Conservation (phyloP, 2,329 filamentous ascomycete species). For the Fusarium guadeloupense region DNA sequence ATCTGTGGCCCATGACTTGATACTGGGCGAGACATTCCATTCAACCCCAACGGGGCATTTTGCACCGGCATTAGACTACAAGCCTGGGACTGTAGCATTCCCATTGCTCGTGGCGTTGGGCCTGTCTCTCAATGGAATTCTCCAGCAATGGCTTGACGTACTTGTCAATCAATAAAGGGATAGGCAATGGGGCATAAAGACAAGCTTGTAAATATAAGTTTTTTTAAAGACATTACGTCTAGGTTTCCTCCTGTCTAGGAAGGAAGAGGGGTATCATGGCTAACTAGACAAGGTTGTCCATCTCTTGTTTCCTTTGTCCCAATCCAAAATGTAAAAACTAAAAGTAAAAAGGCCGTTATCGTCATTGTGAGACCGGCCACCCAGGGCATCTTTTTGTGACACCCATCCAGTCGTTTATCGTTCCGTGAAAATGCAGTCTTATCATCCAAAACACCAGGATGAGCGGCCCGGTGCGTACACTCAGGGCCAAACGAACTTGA, state of each 20-base stretch:
- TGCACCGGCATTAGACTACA: not conserved
- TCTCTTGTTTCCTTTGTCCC: constrained; percentile 35
- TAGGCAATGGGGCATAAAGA: not conserved
- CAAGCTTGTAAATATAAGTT: constrained; percentile 8
- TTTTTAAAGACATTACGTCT: constrained; percentile 41
- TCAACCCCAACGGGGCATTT: not conserved
- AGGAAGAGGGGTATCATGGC: constrained; percentile 25
- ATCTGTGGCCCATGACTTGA: not conserved
- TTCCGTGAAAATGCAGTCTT: constrained; percentile 33
- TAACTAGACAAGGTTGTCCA: constrained; percentile 24
- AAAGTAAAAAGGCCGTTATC: constrained; percentile 31
- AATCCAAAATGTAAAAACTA: constrained; percentile 16
- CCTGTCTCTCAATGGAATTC: not conserved
- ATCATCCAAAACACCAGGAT: constrained; percentile 16
- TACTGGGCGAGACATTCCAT: constrained; percentile 14
- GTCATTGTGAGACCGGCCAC: constrained; percentile 33
- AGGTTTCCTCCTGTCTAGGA: constrained; percentile 13
- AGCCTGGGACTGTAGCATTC: not conserved
- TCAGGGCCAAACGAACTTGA: constrained; percentile 37
- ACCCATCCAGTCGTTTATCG: constrained; percentile 21
- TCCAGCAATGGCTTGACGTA: not conserved
- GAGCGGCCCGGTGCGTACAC: constrained; percentile 41
- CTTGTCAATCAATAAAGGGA: not conserved
- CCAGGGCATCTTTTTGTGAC: constrained; percentile 19
- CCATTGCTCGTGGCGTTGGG: constrained; percentile 2